Base-by-base conservation (phyloP, 2,329 filamentous ascomycete species). In the Triangularia verruculosa region DNA sequence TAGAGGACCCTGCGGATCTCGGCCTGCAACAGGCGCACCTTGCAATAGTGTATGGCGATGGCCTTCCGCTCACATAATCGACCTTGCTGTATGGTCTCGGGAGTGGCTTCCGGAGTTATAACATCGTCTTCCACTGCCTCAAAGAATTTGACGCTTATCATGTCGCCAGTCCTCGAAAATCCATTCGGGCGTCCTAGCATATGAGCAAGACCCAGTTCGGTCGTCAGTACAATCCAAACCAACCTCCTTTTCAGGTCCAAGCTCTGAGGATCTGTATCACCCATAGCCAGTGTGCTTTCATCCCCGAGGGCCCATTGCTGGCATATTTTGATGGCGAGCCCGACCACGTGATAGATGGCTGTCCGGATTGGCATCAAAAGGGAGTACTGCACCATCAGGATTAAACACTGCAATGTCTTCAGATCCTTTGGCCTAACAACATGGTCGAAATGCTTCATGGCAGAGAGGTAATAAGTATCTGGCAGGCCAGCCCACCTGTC, bases 401-500 rank as follows among this genome's bases (percentile, higher is more conserved):
- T 85, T 61, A 97, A 87, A 70, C 94, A 97, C 76, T 98, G 95
- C 15, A 98, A 79, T 0, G 95, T 96, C 71, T 89, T 91, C 28
- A 97, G 78, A 74, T 98, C 92, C 81, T 96, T 97, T n/a, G 89
- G 88, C 60, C 89, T 88, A 61, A 98, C 84, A 11, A 96, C 88
- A 2, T 87, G 86, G 74, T 97, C 91, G 66, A 98, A 87, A 70
- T 89, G 89, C 66, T 89, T 87, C 78, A 98, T 88, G 4, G 94
- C 94, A 24, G 93, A 91, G 22, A 97, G 83, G 72, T 97, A 98
- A 78, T 96, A 98, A 73, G 92, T 93, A 76, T 98, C 94, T 28
- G 95, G 94, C 27, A 98, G 80, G 24, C 93, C 93, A n/a, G 93
- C 93, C 75, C 95, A 98, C 68, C 91, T 86, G 73, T 93, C 92